A percentile compares a stretch with the other conserved stretches of the same genome.
Conservation (phyloP, 352 stramenopile species). For the Phytophthora syringae region DNA sequence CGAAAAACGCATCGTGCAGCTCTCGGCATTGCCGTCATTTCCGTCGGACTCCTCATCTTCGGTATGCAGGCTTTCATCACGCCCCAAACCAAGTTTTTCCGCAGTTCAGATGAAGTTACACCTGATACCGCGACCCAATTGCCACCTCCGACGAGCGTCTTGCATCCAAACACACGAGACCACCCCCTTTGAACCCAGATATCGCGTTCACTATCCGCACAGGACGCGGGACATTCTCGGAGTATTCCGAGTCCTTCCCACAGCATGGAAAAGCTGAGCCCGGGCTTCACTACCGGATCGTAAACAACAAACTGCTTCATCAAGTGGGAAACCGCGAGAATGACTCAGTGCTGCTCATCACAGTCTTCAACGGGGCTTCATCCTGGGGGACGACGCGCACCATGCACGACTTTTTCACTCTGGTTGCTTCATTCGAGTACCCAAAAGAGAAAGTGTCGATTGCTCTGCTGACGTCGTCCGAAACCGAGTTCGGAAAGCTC, state of each 20-base stretch:
- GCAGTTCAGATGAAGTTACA: background rate
- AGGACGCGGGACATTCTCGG: constrained; percentile 5
- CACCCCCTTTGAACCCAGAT: background rate
- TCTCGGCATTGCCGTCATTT: background rate
- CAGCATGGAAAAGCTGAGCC: constrained; percentile 10
- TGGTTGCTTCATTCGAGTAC: constrained; percentile 37
- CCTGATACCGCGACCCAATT: background rate
- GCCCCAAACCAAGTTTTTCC: background rate
- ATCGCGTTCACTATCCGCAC: background rate
- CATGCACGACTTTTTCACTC: constrained; percentile 28
- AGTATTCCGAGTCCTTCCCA: constrained; percentile 4
- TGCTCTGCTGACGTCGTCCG: constrained; percentile 37
- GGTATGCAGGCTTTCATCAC: background rate
- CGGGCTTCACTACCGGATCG: constrained; percentile 4
- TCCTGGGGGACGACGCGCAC: constrained; percentile 33
- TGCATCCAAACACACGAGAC: constrained; percentile 9
- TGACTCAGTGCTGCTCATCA: constrained; percentile 29
- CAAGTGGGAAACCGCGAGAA: constrained; percentile 1
- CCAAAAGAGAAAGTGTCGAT: constrained; percentile 34
- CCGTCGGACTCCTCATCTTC: background rate
- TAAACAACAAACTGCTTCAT: constrained; percentile 2
- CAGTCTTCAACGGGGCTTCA: constrained; percentile 24
- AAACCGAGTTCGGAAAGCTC: constrained; percentile 31
- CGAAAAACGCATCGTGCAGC: background rate
- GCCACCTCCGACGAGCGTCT: constrained; percentile 2